These are phyloP conservation scores for Aspergillus persii DNA, from an alignment of 2,329 filamentous ascomycete genomes.

Conservation along the genomic window DNA sequence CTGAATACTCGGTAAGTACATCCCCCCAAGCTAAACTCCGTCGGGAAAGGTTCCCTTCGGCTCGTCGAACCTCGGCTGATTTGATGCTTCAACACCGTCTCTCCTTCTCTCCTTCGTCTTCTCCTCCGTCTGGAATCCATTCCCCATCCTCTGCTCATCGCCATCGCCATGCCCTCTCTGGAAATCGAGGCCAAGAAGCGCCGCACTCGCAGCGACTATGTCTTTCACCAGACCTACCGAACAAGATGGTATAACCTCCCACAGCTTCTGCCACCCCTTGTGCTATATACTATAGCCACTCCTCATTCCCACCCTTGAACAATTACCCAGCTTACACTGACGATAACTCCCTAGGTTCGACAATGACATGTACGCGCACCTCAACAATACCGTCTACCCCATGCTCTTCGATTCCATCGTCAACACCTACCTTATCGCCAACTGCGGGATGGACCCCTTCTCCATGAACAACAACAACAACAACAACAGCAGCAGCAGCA, in stretches of 20 bases:
- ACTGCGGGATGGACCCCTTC: conserved; percentile 72
- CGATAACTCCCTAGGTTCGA: conserved; percentile 62
- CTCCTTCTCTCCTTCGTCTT: background rate
- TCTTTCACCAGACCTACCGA: conserved; percentile 74
- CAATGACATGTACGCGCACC: conserved; percentile 92
- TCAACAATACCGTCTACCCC: conserved; percentile 88
- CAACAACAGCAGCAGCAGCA: conserved; percentile 4
- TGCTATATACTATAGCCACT: too few relatives aligned
- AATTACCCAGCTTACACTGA: background rate
- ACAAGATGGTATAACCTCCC: conserved; percentile 68
- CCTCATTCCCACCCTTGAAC: background rate
- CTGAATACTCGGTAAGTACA: too few relatives aligned
- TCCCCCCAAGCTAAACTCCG: too few relatives aligned
- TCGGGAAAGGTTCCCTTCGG: too few relatives aligned
- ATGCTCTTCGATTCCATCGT: conserved; percentile 86
- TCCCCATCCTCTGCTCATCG: background rate
- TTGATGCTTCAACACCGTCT: too few relatives aligned
- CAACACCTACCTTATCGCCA: conserved; percentile 80
- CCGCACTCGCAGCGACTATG: conserved; percentile 66
- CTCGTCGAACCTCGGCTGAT: too few relatives aligned
- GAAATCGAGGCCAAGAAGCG: conserved; percentile 57
- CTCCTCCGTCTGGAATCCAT: background rate
- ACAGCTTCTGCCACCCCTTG: too few relatives aligned
- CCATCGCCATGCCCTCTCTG: conserved; percentile 23
- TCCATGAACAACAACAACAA: conserved; percentile 41